Percentiles rank a stretch among this genome's conserved stretches.
Evolutionary conservation across 176 grass and related monocot species (phyloP).

Genomic region (Zizania latifolia): DNA sequence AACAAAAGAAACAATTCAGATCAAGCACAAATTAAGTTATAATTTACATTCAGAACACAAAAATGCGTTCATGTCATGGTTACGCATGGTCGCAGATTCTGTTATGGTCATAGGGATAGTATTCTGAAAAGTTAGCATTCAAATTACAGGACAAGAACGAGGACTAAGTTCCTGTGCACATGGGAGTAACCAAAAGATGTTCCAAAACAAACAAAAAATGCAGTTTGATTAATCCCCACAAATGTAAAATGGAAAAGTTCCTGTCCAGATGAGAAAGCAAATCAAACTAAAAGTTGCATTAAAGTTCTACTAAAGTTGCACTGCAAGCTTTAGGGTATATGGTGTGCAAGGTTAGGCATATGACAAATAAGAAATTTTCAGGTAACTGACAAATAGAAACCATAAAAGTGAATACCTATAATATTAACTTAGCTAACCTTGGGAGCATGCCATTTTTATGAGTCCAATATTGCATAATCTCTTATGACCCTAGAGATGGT

Average conservation of each 20-base stretch:
- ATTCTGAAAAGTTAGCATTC: background rate
- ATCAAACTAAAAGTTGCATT: background rate
- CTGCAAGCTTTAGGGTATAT: background rate
- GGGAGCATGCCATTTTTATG: background rate
- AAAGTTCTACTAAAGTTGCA: background rate
- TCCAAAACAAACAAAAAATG: background rate
- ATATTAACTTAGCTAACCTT: background rate
- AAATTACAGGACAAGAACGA: background rate
- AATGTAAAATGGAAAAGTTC: background rate
- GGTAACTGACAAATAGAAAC: background rate
- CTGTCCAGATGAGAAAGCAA: background rate
- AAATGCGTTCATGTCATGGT: background rate
- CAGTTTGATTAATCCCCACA: background rate
- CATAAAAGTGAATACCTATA: background rate
- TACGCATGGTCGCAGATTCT: background rate
- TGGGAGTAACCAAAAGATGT: background rate
- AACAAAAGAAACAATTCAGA: background rate
- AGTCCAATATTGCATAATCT: background rate
- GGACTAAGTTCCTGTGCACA: background rate
- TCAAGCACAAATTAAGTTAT: background rate
- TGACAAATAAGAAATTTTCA: too few relatives aligned
- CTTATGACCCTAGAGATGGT: background rate
- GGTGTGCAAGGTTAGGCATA: background rate
- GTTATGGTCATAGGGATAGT: background rate
- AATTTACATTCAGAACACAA: background rate